Evolutionary conservation across 75 land plant genomes (phyloP).

Genomic region (Picea sitchensis): DNA sequence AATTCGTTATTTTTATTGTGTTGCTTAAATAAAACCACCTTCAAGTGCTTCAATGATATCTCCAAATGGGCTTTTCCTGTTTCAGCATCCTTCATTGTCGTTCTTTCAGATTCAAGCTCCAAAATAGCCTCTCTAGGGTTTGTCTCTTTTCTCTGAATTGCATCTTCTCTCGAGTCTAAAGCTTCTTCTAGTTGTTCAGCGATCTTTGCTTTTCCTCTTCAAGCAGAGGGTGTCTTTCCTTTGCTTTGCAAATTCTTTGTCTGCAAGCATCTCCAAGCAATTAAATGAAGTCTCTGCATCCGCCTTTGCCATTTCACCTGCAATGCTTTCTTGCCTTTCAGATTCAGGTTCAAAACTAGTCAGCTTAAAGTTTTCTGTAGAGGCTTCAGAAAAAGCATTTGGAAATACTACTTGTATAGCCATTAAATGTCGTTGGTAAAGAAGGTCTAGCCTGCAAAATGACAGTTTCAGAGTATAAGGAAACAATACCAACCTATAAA

Average conservation of each 20-base stretch:
- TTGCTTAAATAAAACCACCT: not conserved
- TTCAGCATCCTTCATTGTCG: not conserved
- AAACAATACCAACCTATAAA: not conserved
- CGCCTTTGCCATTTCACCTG: slow-evolving; percentile 50
- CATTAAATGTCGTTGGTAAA: slow-evolving; percentile 16
- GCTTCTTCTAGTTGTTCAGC: slow-evolving; percentile 35
- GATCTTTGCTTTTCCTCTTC: not conserved
- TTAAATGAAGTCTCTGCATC: slow-evolving; percentile 38
- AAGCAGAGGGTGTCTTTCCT: not conserved
- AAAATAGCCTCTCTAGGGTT: too few relatives aligned
- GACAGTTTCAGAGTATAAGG: not conserved
- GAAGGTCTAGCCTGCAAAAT: not conserved
- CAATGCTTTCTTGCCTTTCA: slow-evolving; percentile 49
- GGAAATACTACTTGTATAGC: not conserved
- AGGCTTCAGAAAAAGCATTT: slow-evolving; percentile 5
- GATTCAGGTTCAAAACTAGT: slow-evolving; percentile 58
- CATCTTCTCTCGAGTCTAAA: not conserved
- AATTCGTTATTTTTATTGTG: slow-evolving; percentile 17
- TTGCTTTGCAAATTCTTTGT: slow-evolving; percentile 32
- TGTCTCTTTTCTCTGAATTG: too few relatives aligned
- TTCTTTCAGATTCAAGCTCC: not conserved
- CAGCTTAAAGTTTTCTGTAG: slow-evolving; percentile 28
- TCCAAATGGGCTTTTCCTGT: not conserved
- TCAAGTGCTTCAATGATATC: not conserved
- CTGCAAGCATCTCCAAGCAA: slow-evolving; percentile 51